phyloP scores from a whole-genome alignment of 2,329 filamentous ascomycete genomes.

The Emericellopsis cladophorae region DNA sequence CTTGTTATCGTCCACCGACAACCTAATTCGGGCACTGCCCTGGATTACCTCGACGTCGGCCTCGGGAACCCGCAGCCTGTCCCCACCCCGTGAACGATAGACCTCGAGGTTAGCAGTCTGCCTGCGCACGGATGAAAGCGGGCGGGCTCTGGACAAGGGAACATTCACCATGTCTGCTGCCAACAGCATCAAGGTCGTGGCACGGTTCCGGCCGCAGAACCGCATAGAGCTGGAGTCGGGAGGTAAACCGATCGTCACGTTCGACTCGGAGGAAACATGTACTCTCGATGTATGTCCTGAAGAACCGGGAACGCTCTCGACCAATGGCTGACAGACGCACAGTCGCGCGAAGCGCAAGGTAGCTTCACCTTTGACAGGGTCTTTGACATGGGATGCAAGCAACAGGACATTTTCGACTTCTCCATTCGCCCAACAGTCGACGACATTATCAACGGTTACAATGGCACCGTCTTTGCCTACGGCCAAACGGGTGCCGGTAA shows the following conservation, averaged over 20 bases:
- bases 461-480: slow-evolving; percentile 97
- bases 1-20: too few relatives aligned
- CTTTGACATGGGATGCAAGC: slow-evolving; percentile 85
- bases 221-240: slow-evolving; percentile 81
- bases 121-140: too few relatives aligned
- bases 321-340: slow-evolving; percentile 39
- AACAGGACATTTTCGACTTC: slow-evolving; percentile 94
- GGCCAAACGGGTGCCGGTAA: slow-evolving; percentile 97
- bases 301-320: too few relatives aligned
- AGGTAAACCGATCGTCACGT: slow-evolving; percentile 82
- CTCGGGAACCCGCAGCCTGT: too few relatives aligned
- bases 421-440: slow-evolving; percentile 93
- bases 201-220: slow-evolving; percentile 96
- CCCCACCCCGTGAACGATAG: too few relatives aligned
- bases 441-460: slow-evolving; percentile 97
- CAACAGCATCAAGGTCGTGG: slow-evolving; percentile 77
- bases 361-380: slow-evolving; percentile 95
- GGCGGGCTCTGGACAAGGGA: too few relatives aligned
- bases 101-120: not conserved
- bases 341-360: slow-evolving; percentile 75
- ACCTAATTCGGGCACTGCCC: too few relatives aligned
- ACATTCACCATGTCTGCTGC: slow-evolving; percentile 38
- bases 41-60: too few relatives aligned
- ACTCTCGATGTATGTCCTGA: slow-evolving; percentile 55
- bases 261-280: slow-evolving; percentile 83